Conservation (phyloP, 2,329 filamentous ascomycete genomes). For the Sclerotinia glacialis region DNA sequence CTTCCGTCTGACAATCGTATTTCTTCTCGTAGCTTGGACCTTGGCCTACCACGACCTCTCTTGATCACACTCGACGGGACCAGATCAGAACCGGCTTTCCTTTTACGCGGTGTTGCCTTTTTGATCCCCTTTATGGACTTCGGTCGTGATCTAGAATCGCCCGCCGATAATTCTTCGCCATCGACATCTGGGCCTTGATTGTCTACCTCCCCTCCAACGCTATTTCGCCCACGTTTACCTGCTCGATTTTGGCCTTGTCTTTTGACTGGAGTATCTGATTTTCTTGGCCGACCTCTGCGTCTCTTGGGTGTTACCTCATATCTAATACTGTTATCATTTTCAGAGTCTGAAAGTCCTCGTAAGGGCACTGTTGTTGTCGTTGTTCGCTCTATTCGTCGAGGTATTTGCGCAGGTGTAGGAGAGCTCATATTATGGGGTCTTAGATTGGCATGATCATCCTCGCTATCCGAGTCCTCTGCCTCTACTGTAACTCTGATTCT, state of each 20-base stretch:
- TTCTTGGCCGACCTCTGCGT: constrained; percentile 44
- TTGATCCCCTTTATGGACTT: constrained; percentile 32
- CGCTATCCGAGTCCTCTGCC: constrained; percentile 35
- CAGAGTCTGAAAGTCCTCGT: constrained; percentile 39
- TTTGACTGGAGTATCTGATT: constrained; percentile 42
- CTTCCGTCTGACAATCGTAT: constrained; percentile 27
- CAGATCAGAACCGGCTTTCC: constrained; percentile 8
- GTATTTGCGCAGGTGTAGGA: constrained; percentile 28
- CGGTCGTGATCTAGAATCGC: constrained; percentile 34
- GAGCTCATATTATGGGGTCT: constrained; percentile 26
- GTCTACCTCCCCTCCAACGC: constrained; percentile 35
- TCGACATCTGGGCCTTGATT: constrained; percentile 31
- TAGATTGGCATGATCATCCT: constrained; percentile 29
- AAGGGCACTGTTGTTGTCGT: constrained; percentile 39
- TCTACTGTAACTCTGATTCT: constrained; percentile 41
- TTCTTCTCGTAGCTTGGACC: constrained; percentile 18
- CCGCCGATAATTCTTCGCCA: constrained; percentile 29
- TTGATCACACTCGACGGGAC: constrained; percentile 16
- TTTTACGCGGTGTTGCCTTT: constrained; percentile 27
- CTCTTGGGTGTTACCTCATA: constrained; percentile 42
- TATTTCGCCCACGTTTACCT: constrained; percentile 30
- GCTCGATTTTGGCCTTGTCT: constrained; percentile 31
- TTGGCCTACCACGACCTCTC: constrained; percentile 22
- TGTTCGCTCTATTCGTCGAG: constrained; percentile 33
- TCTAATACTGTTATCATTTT: constrained; percentile 30